Conservation (phyloP, 148 eudicot species). For the Rhododendron mucronatum region DNA sequence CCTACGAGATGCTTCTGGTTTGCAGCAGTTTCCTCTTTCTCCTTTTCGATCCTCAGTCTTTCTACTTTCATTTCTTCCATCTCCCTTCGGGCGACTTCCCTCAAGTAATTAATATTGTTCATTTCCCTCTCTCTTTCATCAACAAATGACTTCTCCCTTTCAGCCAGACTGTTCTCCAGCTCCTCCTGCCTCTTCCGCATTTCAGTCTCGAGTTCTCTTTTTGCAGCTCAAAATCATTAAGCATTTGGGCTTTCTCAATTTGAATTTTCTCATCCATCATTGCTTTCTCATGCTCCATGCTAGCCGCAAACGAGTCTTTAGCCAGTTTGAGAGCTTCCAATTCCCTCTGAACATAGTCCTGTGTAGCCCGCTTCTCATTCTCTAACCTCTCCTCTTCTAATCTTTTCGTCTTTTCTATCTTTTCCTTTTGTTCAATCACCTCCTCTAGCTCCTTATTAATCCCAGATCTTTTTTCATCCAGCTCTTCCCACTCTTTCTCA, state of each 20-base stretch:
- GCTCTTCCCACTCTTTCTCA: conserved; percentile 96
- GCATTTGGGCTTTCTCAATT: conserved; percentile 56
- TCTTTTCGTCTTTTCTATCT: conserved; percentile 54
- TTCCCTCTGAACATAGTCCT: conserved; percentile 64
- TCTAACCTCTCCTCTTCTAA: conserved; percentile 69
- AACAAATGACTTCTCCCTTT: conserved; percentile 53
- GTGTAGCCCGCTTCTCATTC: conserved; percentile 53
- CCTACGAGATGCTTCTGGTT: conserved; percentile 70
- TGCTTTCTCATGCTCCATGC: conserved; percentile 74
- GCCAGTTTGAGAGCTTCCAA: conserved; percentile 69
- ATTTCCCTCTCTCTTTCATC: conserved; percentile 72
- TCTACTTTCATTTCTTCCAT: conserved; percentile 77
- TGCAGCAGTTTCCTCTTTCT: conserved; percentile 47
- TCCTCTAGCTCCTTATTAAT: conserved; percentile 52
- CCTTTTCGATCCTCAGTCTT: conserved; percentile 50
- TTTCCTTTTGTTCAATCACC: conserved; percentile 48
- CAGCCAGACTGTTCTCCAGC: conserved; percentile 49
- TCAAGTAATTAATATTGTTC: conserved; percentile 46
- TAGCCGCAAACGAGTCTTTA: conserved; percentile 71
- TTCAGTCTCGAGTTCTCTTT: conserved; percentile 68
- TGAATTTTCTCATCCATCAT: conserved; percentile 52
- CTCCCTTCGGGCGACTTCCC: conserved; percentile 60
- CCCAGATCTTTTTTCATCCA: conserved; percentile 71
- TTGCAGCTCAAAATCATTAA: conserved; percentile 62
- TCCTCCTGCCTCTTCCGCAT: conserved; percentile 58